Base-by-base conservation (phyloP, 2,329 filamentous ascomycete genomes). In the Stachybotrys echinatus region DNA sequence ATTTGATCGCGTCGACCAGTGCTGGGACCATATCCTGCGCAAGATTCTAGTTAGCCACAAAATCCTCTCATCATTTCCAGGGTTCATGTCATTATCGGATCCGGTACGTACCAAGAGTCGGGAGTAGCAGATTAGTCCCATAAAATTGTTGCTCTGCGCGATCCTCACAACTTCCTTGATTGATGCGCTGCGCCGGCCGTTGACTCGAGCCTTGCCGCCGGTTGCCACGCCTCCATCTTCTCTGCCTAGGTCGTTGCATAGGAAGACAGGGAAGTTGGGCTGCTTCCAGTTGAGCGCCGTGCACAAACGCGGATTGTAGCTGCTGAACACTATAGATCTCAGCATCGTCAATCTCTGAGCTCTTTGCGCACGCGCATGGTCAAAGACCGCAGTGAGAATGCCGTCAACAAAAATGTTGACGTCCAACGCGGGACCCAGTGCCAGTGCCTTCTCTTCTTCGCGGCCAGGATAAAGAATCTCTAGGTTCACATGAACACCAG, bases 231-330 rank as follows among this genome's bases (percentile, higher is more conserved):
- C 64, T 23, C 76, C 77, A 52, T 23, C 23, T 34, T 84, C 80
- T 7, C 79, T 76, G 20, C 90, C 90, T 22, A 97, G 81, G 52
- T 96, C 91, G 66, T 97, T 97, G 72, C 92, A 96, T 44, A 97
- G 77, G 59, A 99, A 88, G 0, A 97, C 89, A 0, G 94, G 94
- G 66, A 96, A 99, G 65, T 97, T 99, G 3, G 94, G 94, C 68
- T 99, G 94, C 69, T 99, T 99, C 94, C 94, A 99, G 70, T 99
- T 99, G 60, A 99, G 73, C 5, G 92, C 92, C 17, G 89, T 95
- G 70, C 94, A 99, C 19, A 97, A 81, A 55, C 86, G 87, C 12
- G 89, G 78, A 64, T 95, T 96, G 69, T 92, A 96, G 20, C 90
- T 95, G 60, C 89, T 95, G 66, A 99, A 96, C 12, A 96, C 89